Conservation (phyloP, 2,329 filamentous ascomycete genomes). For the Neonectria neomacrospora region DNA sequence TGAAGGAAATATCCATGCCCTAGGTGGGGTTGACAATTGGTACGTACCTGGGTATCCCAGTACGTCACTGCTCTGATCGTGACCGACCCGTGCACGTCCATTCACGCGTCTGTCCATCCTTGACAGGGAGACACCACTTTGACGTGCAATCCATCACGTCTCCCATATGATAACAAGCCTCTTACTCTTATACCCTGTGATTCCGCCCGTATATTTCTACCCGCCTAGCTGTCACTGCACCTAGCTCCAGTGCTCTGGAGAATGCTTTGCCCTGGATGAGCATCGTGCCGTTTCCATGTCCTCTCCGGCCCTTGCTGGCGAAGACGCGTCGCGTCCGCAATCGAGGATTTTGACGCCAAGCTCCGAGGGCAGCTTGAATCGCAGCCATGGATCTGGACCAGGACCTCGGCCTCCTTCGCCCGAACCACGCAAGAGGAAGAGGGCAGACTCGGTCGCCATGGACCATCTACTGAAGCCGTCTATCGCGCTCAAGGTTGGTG, state of each 20-base stretch:
- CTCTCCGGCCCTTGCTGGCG: constrained; percentile 48
- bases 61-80: constrained; percentile 3
- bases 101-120: constrained; percentile 19
- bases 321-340: constrained; percentile 63
- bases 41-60: not conserved
- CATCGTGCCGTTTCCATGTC: constrained; percentile 45
- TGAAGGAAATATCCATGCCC: no score
- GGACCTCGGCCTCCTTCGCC: constrained; percentile 32
- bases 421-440: constrained; percentile 50
- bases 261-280: constrained; percentile 37
- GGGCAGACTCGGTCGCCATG: constrained; percentile 55
- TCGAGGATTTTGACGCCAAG: constrained; percentile 56
- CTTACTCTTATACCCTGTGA: constrained; percentile 14
- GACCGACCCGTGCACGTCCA: constrained; percentile 11
- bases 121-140: constrained; percentile 17
- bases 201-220: constrained; percentile 18
- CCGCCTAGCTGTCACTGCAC: constrained; percentile 13
- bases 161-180: constrained; percentile 1
- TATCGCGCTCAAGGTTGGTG: constrained; percentile 63
- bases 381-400: constrained; percentile 43
- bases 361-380: constrained; percentile 53
- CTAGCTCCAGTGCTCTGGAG: constrained; percentile 11
- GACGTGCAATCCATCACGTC: constrained; percentile 5
- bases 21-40: no score
- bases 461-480: constrained; percentile 62